Evolutionary conservation across 2,329 filamentous ascomycete species (phyloP).

Genomic region (Xylaria sp.): DNA sequence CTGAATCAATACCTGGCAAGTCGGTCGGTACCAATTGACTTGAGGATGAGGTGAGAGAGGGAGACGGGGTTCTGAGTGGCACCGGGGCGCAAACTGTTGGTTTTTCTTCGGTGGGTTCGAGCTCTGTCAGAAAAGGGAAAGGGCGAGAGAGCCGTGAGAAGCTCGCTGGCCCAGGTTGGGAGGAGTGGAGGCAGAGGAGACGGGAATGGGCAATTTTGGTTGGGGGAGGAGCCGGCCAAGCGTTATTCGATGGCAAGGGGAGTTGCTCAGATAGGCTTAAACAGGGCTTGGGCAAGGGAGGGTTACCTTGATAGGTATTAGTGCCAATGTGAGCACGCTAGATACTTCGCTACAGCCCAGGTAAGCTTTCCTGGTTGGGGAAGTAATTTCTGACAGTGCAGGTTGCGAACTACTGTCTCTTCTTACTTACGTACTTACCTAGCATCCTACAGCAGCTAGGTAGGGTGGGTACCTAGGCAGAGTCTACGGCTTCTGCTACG

Average conservation of each 20-base stretch:
- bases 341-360: not conserved
- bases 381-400: constrained; percentile 17
- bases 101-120: constrained; percentile 25
- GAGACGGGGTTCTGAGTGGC: constrained; percentile 27
- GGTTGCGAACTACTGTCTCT: not conserved
- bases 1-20: constrained; percentile 8
- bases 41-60: constrained; percentile 24
- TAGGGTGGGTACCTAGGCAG: not conserved
- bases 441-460: not conserved
- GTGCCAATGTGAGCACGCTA: not conserved
- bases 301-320: not conserved
- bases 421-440: no score
- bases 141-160: constrained; percentile 29
- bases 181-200: constrained; percentile 26
- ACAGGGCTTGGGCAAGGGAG: not conserved
- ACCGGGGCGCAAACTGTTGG: constrained; percentile 36
- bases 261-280: constrained; percentile 19
- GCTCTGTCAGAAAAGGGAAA: constrained; percentile 34
- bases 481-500: no score
- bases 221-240: constrained; percentile 19
- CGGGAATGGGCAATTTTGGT: constrained; percentile 9
- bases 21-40: constrained; percentile 23
- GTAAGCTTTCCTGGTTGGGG: constrained; percentile 1
- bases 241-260: not conserved
- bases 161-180: constrained; percentile 10